Percentiles rank a stretch among this genome's conserved stretches.
Evolutionary conservation across 164 flowering plant species (phyloP).

Genomic region (Pachysandra terminalis): DNA sequence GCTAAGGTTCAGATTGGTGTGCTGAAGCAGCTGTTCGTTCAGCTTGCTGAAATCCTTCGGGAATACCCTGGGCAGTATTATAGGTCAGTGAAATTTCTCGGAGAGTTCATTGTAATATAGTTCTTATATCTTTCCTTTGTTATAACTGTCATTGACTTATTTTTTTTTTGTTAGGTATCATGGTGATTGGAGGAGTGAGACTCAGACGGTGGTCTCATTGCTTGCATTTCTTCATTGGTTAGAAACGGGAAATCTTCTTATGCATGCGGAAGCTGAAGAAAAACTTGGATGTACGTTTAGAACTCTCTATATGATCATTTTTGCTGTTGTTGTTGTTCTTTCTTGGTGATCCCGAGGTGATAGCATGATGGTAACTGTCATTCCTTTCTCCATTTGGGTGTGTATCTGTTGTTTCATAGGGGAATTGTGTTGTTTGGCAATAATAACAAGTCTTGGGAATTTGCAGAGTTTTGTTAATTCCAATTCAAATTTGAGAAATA

Average conservation of each 20-base stretch:
- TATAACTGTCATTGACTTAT: background rate
- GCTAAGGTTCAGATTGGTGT: conserved; percentile 49
- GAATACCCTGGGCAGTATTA: conserved; percentile 81
- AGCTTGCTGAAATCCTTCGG: conserved; percentile 54
- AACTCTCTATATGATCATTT: too few relatives aligned
- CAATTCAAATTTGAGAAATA: too few relatives aligned
- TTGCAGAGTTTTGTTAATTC: too few relatives aligned
- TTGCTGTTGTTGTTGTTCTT: too few relatives aligned
- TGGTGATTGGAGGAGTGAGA: conserved; percentile 93
- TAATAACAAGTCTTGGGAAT: too few relatives aligned
- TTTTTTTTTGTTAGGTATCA: conserved; percentile 54
- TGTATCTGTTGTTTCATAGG: too few relatives aligned
- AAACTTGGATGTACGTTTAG: too few relatives aligned
- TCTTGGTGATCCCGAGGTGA: too few relatives aligned
- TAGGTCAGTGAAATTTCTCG: conserved; percentile 37
- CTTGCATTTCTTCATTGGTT: conserved; percentile 94
- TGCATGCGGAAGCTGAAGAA: conserved; percentile 82
- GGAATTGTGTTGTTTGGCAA: too few relatives aligned
- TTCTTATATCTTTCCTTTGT: background rate
- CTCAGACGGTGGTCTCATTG: conserved; percentile 75
- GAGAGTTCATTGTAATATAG: background rate
- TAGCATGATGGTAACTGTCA: too few relatives aligned
- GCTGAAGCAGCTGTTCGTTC: conserved; percentile 45
- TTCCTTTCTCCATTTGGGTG: too few relatives aligned
- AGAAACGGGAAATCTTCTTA: conserved; percentile 73